Percentiles rank a stretch among this genome's conserved stretches.
These are phyloP conservation scores for Chiua sp. DNA, from an alignment of 1,284 basidiomycete species.

Conservation along the genomic window DNA sequence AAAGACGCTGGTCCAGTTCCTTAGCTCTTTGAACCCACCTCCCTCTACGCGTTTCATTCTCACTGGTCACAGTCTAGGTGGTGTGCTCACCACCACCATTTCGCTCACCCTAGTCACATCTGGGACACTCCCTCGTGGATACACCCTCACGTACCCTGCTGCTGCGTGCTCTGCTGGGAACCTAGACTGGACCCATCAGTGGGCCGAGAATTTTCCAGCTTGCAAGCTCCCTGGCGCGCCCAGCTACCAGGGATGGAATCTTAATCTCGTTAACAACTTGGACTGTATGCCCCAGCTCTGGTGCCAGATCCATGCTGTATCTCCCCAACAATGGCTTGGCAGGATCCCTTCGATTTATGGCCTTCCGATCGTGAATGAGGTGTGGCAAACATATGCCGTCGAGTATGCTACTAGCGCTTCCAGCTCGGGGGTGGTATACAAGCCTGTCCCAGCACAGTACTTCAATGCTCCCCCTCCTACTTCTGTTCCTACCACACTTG, in stretches of 20 bases:
- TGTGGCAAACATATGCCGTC: neutral
- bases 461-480: neutral
- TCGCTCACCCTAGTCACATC: constrained; percentile 12
- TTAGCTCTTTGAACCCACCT: neutral
- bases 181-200: neutral
- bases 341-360: constrained; percentile 24
- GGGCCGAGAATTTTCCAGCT: neutral
- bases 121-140: neutral
- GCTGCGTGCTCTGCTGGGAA: constrained; percentile 12
- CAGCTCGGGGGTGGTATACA: constrained; percentile 6
- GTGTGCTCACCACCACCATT: constrained; percentile 12
- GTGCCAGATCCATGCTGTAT: neutral
- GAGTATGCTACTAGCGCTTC: neutral
- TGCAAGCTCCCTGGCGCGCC: neutral
- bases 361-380: neutral
- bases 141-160: constrained; percentile 9
- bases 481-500: neutral
- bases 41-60: neutral
- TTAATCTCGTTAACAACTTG: constrained; percentile 22
- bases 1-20: constrained; percentile 17
- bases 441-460: neutral
- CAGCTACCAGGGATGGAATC: constrained; percentile 21
- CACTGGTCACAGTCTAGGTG: constrained; percentile 18
- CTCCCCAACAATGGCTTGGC: constrained; percentile 5
- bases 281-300: constrained; percentile 20